phyloP scores from a whole-genome alignment of 768 basidiomycete genomes.

The Lactifluus subvellereus region DNA sequence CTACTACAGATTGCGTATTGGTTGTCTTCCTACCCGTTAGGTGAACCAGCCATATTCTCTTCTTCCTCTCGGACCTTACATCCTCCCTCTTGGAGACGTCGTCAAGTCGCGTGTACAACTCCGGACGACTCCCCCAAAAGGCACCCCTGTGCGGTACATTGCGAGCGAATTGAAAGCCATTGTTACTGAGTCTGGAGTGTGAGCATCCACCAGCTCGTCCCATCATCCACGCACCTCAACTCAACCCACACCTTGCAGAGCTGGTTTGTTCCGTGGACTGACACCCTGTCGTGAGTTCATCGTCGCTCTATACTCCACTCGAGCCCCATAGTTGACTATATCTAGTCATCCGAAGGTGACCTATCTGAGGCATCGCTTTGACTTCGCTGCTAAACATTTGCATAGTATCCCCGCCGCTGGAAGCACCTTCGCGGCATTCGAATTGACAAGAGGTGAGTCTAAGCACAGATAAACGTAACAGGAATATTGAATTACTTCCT shows the following conservation, averaged over 20 bases:
- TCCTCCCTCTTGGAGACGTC: conserved; percentile 51
- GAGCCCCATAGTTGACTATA: not conserved
- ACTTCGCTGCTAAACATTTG: conserved; percentile 7
- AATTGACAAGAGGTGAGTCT: conserved; percentile 64
- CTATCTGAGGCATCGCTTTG: not conserved
- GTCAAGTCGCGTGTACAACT: conserved; percentile 90
- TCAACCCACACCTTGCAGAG: conserved; percentile 32
- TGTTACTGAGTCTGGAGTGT: conserved; percentile 68
- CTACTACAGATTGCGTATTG: conserved; percentile 72
- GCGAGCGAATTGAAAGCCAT: conserved; percentile 59
- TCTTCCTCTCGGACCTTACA: not conserved
- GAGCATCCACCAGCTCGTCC: conserved; percentile 31
- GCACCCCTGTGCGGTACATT: conserved; percentile 75
- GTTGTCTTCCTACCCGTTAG: conserved; percentile 88
- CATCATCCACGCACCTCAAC: not conserved
- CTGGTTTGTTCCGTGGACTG: conserved; percentile 66
- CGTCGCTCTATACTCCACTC: not conserved
- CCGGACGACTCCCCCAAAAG: conserved; percentile 61
- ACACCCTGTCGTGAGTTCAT: conserved; percentile 64
- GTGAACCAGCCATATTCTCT: conserved; percentile 31
- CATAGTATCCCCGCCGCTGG: conserved; percentile 85
- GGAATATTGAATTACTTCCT: not conserved
- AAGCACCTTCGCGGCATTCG: conserved; percentile 86
- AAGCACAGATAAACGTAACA: not conserved
- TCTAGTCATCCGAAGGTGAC: conserved; percentile 59